A percentile compares a stretch with the other conserved stretches of the same genome.
Conservation (phyloP, 2,329 filamentous ascomycete genomes). For the Drechslerella stenobrocha region DNA sequence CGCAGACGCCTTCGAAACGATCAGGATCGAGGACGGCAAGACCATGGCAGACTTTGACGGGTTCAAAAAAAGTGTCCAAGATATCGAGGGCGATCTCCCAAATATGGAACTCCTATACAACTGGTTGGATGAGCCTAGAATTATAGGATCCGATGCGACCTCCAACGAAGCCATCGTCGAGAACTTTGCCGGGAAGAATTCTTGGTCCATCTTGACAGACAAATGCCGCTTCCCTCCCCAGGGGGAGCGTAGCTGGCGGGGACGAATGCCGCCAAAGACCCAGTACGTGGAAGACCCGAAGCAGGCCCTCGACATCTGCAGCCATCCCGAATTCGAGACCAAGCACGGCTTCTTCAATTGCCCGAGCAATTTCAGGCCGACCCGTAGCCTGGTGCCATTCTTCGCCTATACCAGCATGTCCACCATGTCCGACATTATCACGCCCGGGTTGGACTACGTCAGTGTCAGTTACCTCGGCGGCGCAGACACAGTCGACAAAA, state of each 20-base stretch:
- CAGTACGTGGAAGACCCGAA: slow-evolving; percentile 48
- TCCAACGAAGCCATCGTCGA: slow-evolving; percentile 54
- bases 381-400: slow-evolving; percentile 58
- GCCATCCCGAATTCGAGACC: slow-evolving; percentile 57
- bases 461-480: slow-evolving; percentile 57
- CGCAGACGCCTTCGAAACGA: slow-evolving; percentile 27
- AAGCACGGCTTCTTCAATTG: slow-evolving; percentile 59
- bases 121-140: slow-evolving; percentile 50
- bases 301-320: slow-evolving; percentile 57
- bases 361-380: slow-evolving; percentile 58
- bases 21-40: slow-evolving; percentile 55
- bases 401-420: slow-evolving; percentile 59
- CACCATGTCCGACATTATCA: slow-evolving; percentile 61
- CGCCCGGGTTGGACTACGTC: slow-evolving; percentile 61
- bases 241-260: not conserved
- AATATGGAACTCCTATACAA: slow-evolving; percentile 53
- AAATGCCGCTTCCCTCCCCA: slow-evolving; percentile 55
- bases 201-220: slow-evolving; percentile 58
- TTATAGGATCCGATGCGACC: slow-evolving; percentile 57
- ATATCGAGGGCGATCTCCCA: slow-evolving; percentile 33
- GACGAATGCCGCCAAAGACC: not conserved
- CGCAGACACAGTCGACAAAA: slow-evolving; percentile 55
- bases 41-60: slow-evolving; percentile 17
- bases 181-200: slow-evolving; percentile 53
- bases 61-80: slow-evolving; percentile 28